Evolutionary conservation across 2,329 filamentous ascomycete species (phyloP).

Genomic region (Ceratocystis variospora): DNA sequence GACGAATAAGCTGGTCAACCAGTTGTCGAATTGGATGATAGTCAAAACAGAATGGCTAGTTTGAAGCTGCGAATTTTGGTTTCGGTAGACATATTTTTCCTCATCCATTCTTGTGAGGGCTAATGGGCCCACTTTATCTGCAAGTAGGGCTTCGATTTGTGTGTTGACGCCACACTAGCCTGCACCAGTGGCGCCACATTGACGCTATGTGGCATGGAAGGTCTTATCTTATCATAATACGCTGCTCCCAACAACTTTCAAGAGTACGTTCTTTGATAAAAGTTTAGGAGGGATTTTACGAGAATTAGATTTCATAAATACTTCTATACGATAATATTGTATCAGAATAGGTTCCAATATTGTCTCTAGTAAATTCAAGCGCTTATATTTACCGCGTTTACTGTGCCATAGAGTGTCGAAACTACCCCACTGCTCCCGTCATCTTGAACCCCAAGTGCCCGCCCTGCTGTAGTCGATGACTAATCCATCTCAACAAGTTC

Average conservation of each 20-base stretch:
- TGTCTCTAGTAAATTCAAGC: not conserved
- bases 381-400: not conserved
- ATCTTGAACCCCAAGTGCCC: not conserved
- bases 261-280: no score
- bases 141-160: constrained; percentile 14
- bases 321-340: no score
- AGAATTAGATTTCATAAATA: not conserved
- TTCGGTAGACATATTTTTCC: constrained; percentile 14
- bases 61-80: constrained; percentile 8
- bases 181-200: not conserved
- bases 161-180: constrained; percentile 3
- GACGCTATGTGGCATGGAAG: not conserved
- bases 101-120: constrained; percentile 10
- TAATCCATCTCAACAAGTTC: constrained; percentile 18
- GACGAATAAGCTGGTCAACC: constrained; percentile 35
- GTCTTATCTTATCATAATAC: not conserved
- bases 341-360: not conserved
- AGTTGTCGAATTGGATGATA: constrained; percentile 34
- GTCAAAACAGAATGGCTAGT: constrained; percentile 9
- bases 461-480: constrained; percentile 8
- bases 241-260: not conserved
- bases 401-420: not conserved
- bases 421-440: not conserved
- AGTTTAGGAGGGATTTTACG: no score
- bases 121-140: constrained; percentile 9